Evolutionary conservation across 2,329 filamentous ascomycete species (phyloP).

Genomic region (Domatiomyces globalis): DNA sequence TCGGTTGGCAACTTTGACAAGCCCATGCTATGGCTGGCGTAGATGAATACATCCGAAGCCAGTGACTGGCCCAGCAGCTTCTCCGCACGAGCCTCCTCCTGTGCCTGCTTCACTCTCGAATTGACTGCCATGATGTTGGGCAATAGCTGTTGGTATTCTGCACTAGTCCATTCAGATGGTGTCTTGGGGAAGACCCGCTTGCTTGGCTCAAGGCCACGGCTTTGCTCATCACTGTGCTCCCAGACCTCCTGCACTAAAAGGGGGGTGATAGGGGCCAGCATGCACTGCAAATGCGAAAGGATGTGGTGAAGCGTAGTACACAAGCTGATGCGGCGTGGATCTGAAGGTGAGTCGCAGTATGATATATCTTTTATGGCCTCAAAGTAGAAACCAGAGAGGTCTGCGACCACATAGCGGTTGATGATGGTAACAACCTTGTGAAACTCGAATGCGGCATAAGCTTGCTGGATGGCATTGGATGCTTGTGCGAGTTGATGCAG

Average conservation of each 20-base stretch:
- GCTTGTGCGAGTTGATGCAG: constrained; percentile 57
- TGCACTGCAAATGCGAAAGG: constrained; percentile 57
- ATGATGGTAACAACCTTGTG: constrained; percentile 59
- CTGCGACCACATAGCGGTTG: constrained; percentile 66
- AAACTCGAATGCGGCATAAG: constrained; percentile 64
- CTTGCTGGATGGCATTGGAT: constrained; percentile 48
- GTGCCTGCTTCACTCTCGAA: constrained; percentile 55
- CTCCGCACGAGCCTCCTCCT: constrained; percentile 53
- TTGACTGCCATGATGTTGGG: constrained; percentile 37
- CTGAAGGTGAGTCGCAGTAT: constrained; percentile 64
- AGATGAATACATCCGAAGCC: constrained; percentile 49
- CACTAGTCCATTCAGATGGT: constrained; percentile 21
- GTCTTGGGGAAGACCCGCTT: neutral
- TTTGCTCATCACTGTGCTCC: constrained; percentile 55
- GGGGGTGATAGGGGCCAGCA: constrained; percentile 70
- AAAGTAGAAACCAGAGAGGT: constrained; percentile 87
- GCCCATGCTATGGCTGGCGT: neutral
- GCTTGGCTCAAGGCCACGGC: constrained; percentile 35
- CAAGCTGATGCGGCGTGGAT: constrained; percentile 43
- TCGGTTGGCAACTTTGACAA: constrained; percentile 7
- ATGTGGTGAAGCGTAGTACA: constrained; percentile 48
- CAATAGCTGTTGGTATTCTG: constrained; percentile 12
- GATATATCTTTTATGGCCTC: constrained; percentile 83
- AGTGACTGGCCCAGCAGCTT: constrained; percentile 70
- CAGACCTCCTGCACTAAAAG: constrained; percentile 78